phyloP scores from a whole-genome alignment of 805 yeast species.

The Lachancea cidri region DNA sequence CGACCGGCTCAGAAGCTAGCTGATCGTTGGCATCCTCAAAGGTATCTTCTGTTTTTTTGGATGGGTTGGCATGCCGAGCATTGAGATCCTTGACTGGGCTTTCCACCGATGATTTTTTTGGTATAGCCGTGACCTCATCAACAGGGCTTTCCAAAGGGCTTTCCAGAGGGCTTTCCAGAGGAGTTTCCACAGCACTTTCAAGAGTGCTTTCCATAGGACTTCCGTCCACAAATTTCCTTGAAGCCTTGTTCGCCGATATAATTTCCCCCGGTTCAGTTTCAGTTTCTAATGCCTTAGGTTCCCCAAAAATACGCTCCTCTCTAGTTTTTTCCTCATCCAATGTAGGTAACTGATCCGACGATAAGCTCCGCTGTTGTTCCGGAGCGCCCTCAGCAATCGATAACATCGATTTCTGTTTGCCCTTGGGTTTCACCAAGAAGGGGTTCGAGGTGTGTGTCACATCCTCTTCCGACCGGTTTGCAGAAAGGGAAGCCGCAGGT shows the following conservation, averaged over 20 bases:
- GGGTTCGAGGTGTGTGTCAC: constrained; percentile 12
- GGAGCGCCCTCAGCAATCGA: constrained; percentile 19
- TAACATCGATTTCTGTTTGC: constrained; percentile 23
- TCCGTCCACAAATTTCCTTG: too few species aligned
- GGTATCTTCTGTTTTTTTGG: neutral
- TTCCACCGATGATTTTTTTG: too few species aligned
- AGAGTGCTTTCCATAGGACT: too few species aligned
- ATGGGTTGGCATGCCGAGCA: neutral
- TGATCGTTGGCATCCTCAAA: neutral
- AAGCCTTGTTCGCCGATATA: too few species aligned
- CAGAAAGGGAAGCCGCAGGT: constrained; percentile 10
- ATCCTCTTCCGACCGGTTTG: constrained; percentile 10
- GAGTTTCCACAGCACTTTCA: too few species aligned
- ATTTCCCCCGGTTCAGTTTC: too few species aligned
- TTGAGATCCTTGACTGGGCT: neutral
- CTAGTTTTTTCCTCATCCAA: constrained; percentile 10
- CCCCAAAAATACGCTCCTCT: too few species aligned
- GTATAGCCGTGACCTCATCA: too few species aligned
- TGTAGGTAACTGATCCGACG: constrained; percentile 6
- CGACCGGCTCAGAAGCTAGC: neutral
- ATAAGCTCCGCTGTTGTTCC: neutral
- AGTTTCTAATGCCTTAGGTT: too few species aligned
- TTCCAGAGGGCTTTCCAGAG: too few species aligned
- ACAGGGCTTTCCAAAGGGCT: too few species aligned
- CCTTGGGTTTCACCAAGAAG: constrained; percentile 7